Evolutionary conservation across 164 flowering plant genomes (phyloP).

Genomic region (Hamamelis virginiana): DNA sequence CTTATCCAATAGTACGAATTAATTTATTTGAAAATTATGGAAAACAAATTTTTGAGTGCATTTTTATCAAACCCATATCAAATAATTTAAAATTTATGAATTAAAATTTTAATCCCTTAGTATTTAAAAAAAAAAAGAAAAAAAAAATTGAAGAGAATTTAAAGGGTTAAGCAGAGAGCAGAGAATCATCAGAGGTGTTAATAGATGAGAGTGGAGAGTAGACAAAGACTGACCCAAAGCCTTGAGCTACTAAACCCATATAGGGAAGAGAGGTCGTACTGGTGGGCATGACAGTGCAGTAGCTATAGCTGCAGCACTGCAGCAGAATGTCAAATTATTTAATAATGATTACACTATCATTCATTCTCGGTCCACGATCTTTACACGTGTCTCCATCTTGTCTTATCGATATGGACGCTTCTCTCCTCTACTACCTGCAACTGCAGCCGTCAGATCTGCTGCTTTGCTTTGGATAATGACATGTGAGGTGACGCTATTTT

Average conservation of each 20-base stretch:
- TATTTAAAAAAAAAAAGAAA: background rate
- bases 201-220: background rate
- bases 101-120: too few relatives aligned
- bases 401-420: slow-evolving; percentile 13
- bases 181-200: background rate
- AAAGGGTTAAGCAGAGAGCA: background rate
- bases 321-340: slow-evolving; percentile 51
- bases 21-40: too few relatives aligned
- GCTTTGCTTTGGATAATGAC: slow-evolving; percentile 19
- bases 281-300: too few relatives aligned
- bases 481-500: slow-evolving; percentile 20
- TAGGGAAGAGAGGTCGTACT: too few relatives aligned
- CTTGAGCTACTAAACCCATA: slow-evolving; percentile 1
- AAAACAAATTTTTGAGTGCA: too few relatives aligned
- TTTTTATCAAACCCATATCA: too few relatives aligned
- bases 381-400: slow-evolving; percentile 34
- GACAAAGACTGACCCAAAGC: slow-evolving; percentile 2
- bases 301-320: background rate
- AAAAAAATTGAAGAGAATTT: background rate
- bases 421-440: background rate
- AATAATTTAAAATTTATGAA: too few relatives aligned
- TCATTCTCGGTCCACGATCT: slow-evolving; percentile 19
- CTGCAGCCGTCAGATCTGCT: slow-evolving; percentile 22
- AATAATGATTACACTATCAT: slow-evolving; percentile 54
- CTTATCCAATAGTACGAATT: too few relatives aligned